Evolutionary conservation across 768 basidiomycete genomes (phyloP), one percentile per base, ranked within the genome.

Genomic region (Lentinula guzmanii): DNA sequence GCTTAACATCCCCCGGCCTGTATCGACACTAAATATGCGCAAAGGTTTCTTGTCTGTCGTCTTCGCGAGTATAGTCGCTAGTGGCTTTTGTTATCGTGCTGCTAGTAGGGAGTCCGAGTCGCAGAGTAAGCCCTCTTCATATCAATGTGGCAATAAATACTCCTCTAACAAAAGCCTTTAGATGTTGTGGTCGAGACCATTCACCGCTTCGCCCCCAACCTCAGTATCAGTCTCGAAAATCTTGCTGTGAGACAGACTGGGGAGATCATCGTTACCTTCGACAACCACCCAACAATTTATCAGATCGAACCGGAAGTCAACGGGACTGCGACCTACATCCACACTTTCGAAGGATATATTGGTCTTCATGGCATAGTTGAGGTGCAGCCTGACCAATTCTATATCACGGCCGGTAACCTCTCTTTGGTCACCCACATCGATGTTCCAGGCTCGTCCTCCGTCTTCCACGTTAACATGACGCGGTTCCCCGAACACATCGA

Each of bases 381-480:
- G 21, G 54, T 55, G 10, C 16, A n/a, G 8, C 35, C 37, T 13
- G 54, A 55, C 54, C 54, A 55, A 28, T 55, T 55, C 39, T 41
- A 41, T 16, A 18, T 55, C 10, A 28, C 18, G n/a, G 39, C 37
- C 24, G 54, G 54, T 37, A 55, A 55, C 39, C 54, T 55, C 3
- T 55, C 54, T 55, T 16, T 55, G 18, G 54, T 42, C 34, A 55
- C 54, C 39, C 54, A 55, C 54, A 55, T 55, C 54, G 54, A 39
- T n/a, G 54, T 42, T 13, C 37, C 37, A 7, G 54, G 54, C 7
- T 37, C 34, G 18, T 39, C 18, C 24, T 35, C 54, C 16, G 54
- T 55, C 35, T 55, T 24, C n/a, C 54, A 55, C 39, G 54, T 55
- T 35, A 42, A 55, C 21, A 55, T 55, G 54, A 41, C 54, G 9